Base-by-base conservation (phyloP, 2,329 filamentous ascomycete genomes). In the Talaromyces sp. region DNA sequence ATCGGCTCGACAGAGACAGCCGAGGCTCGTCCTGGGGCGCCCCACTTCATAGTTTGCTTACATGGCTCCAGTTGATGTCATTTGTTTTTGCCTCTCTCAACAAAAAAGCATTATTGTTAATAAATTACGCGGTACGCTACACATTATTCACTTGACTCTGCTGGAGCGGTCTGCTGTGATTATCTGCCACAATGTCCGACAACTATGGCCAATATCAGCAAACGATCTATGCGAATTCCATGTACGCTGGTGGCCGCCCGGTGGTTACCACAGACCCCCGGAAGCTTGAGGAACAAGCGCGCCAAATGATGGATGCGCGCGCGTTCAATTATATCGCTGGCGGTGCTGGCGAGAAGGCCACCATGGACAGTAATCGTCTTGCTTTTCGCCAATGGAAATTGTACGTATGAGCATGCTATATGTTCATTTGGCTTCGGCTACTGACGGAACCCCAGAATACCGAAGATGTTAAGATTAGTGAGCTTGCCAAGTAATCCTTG, bases 261-360 rank as follows among this genome's bases (percentile, higher is more conserved):
- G 72, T 75, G 31, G 79, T 86, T 51, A 87, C 84, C 0, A 87
- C 85, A 2, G 81, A 87, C 58, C 81, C 84, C 7, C 83, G 81
- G 63, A 77, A 78, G 58, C 77, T 87, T 3, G 81, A 87, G 66
- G 76, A 78, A 29, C 80, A 85, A 65, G 86, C 86, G 2, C 76
- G 75, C 56, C 72, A 79, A 58, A 72, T 70, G 14, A 77, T 87
- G 72, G 71, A 73, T 21, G 70, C 73, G 1, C 76, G 78, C 11
- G 76, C 80, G 8, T 88, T 82, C 68, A 83, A 83, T 63, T 89
- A 88, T 72, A 81, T 87, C 26, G 76, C 80, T 17, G 85, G 86
- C n/a, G 84, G 84, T 7, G 86, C 86, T 0, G 84, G 86, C 2
- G 84, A 86, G 65, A 78, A 81, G 41, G 78, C 83, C 2, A 89